phyloP scores from a whole-genome alignment of 2,329 filamentous ascomycete species.

The Westerdykella aurantiaca region DNA sequence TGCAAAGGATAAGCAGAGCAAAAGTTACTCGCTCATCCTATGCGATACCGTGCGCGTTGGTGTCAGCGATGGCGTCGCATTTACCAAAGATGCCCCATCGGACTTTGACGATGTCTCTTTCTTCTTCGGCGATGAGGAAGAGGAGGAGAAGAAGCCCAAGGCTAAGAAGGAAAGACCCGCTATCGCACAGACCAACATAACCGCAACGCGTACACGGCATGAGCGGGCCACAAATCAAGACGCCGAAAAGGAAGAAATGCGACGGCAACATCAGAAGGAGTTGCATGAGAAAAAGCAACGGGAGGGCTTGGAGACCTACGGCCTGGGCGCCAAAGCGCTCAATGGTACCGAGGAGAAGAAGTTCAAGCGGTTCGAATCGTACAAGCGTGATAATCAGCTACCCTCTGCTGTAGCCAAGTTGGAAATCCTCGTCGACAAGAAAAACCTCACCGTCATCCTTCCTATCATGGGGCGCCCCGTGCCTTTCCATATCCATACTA shows the following conservation, averaged over 20 bases:
- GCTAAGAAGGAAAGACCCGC: conserved; percentile 83
- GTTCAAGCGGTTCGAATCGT: conserved; percentile 98
- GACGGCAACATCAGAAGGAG: conserved; percentile 89
- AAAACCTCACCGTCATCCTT: conserved; percentile 83
- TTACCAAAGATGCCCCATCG: conserved; percentile 86
- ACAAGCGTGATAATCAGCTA: conserved; percentile 95
- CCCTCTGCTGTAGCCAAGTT: conserved; percentile 77
- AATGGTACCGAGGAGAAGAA: conserved; percentile 94
- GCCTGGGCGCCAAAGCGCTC: conserved; percentile 74
- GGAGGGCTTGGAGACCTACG: conserved; percentile 78
- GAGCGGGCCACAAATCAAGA: conserved; percentile 84
- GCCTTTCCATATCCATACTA: conserved; percentile 95
- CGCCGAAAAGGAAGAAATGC: conserved; percentile 80
- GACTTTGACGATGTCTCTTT: conserved; percentile 94
- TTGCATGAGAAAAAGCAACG: conserved; percentile 81
- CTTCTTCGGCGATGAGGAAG: conserved; percentile 95
- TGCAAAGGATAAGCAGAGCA: conserved; percentile 83
- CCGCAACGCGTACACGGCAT: conserved; percentile 83
- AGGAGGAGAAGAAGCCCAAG: conserved; percentile 77
- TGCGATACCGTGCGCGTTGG: conserved; percentile 91
- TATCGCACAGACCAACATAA: conserved; percentile 91
- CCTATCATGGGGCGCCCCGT: conserved; percentile 97
- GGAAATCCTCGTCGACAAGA: conserved; percentile 82
- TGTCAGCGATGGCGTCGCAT: conserved; percentile 70
- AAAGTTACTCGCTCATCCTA: conserved; percentile 80